Percentiles rank a stretch among this genome's conserved stretches.
Evolutionary conservation across 495 filamentous ascomycete species (phyloP).

Genomic region (Talaromyces wortmannii): DNA sequence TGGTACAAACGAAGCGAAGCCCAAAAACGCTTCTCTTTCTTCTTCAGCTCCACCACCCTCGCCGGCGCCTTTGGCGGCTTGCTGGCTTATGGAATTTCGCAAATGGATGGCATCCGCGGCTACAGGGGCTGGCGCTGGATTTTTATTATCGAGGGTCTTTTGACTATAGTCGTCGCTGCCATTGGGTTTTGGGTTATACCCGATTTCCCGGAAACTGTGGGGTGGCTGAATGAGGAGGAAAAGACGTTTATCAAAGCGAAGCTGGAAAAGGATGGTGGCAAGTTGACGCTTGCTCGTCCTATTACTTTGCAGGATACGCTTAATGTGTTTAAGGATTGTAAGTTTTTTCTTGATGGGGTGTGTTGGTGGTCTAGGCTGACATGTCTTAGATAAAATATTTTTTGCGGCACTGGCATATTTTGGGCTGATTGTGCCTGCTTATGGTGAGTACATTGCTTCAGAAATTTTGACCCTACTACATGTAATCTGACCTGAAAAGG

Average conservation of each 20-base stretch:
- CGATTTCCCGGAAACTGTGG: conserved; percentile 58
- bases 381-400: conserved; percentile 49
- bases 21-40: conserved; percentile 83
- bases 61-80: conserved; percentile 86
- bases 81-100: conserved; percentile 75
- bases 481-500: conserved; percentile 17
- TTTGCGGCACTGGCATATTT: conserved; percentile 86
- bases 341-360: conserved; percentile 24
- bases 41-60: conserved; percentile 76
- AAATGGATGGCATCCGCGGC: conserved; percentile 56
- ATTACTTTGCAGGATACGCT: conserved; percentile 59
- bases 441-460: conserved; percentile 43
- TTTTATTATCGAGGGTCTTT: conserved; percentile 61
- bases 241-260: conserved; percentile 64
- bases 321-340: conserved; percentile 68
- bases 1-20: conserved; percentile 88
- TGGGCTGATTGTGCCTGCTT: conserved; percentile 76
- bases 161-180: conserved; percentile 68
- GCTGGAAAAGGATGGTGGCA: conserved; percentile 71
- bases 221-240: conserved; percentile 68
- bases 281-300: conserved; percentile 56
- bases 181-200: conserved; percentile 76
- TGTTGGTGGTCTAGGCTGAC: neutral
- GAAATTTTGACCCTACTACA: conserved; percentile 12
- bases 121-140: conserved; percentile 88